Base-by-base conservation (phyloP, 2,329 filamentous ascomycete species). In the Ascosphaera acerosa region DNA sequence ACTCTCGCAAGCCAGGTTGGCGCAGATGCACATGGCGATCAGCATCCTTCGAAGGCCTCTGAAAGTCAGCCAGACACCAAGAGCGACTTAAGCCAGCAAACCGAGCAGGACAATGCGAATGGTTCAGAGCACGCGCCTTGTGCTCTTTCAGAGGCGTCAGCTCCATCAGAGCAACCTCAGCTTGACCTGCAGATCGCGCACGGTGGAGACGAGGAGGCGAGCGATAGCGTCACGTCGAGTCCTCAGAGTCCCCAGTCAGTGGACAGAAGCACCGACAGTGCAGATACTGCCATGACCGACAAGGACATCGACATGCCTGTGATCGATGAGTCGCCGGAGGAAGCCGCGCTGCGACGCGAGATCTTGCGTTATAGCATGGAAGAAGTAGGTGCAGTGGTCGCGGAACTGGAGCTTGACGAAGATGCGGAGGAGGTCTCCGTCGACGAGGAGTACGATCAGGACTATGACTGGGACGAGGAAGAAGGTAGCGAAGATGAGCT, bases 331-430 rank as follows among this genome's bases (percentile, higher is more conserved):
- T 67, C 73, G 0, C 59, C 65, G 9, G 81, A 90, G 39, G 84
- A 92, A 38, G 76, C 80, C 3, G 64, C 64, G 18, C 51, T 91
- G 15, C 71, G 87, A 4, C 67, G 72, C 34, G 72, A 92, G 44
- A 94, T 97, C 82, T 61, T 94, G 5, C 64, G 76, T 38, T 97
- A 94, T 46, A 73, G 77, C 37, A 57, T 91, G 51, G 72, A 74
- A 28, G 84, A 94, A 49, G 72, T 97, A 34, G 80, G 81, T 3
- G 70, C 78, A 22, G 76, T 97, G 2, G 87, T 97, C 10, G 87
- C 87, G 10, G 81, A 94, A 52, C 64, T 97, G 29, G 68, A 89
- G 35, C 51, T 94, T 2, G 78, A 90, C 37, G 72, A 82, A 36
- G 59, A 58, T 12, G 57, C 47, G 17, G 60, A 55, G 35, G 56